Base-by-base conservation (phyloP, 257 asterid species). In the Perilla frutescens region DNA sequence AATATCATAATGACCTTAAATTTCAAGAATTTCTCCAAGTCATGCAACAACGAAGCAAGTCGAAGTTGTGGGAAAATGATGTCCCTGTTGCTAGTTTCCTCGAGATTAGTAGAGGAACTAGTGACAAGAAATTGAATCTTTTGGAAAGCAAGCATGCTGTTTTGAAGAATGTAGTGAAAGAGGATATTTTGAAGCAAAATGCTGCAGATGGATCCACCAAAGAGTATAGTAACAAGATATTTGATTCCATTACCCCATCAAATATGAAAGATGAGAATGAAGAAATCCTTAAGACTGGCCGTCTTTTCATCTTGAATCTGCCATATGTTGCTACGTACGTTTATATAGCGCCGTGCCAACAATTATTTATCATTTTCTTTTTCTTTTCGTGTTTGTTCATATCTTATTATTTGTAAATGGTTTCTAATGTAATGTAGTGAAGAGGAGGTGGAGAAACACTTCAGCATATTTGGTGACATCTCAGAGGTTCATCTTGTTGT, bases 11-110 rank as follows among this genome's bases (percentile, higher is more conserved):
- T 64, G 97, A 93, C 60, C 97, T 90, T 66, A 82, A 81, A 51
- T 86, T 91, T 73, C 87, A 85, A 76, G 98, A 93, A 81, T 91
- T 89, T 79, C 92, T 93, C 79, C 82, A 91, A 79, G 87, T 93
- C 73, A 87, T 86, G 97, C 87, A 90, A 78, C 90, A 81, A 15
- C 87, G 91, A 71, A 84, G 91, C 62, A 90, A 76, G 80, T 87
- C 98, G 62, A 89, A 93, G 76, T 51, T 93, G 85, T 93, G 98
- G 98, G 96, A 88, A 59, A 90, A 93, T 70, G 98, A 93, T 84
- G 62, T 80, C 63, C 71, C 83, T 65, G 87, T 85, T 76, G 70
- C 91, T 70, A 70, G 80, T 20, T 41, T 41, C 45, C 45, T 41
- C 4, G 45, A 41, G 45, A 41, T 41, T 41, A 7, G 45, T 7